phyloP scores from a whole-genome alignment of 179 eudicot genomes.

The Vitellaria paradoxa region DNA sequence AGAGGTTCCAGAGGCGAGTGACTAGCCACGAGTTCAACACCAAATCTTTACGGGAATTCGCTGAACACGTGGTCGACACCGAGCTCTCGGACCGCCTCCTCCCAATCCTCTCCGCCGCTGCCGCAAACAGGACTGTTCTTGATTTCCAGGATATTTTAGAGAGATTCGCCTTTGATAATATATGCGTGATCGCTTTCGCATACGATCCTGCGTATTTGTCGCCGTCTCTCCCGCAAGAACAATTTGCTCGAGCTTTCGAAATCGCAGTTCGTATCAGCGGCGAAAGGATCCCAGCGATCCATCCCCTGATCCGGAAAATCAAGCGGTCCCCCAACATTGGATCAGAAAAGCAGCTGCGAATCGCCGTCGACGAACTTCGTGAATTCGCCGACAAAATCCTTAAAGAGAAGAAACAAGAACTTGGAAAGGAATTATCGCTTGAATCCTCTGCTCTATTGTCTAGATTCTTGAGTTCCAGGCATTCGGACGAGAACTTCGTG shows the following conservation, averaged over 20 bases:
- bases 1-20: constrained; percentile 53
- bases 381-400: constrained; percentile 35
- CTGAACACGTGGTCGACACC: constrained; percentile 37
- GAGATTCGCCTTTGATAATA: constrained; percentile 56
- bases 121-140: constrained; percentile 29
- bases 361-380: constrained; percentile 25
- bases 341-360: constrained; percentile 39
- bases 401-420: constrained; percentile 28
- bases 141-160: constrained; percentile 60
- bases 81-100: constrained; percentile 41
- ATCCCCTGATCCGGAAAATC: constrained; percentile 45
- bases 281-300: constrained; percentile 27
- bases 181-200: constrained; percentile 51
- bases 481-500: constrained; percentile 43
- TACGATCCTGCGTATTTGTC: constrained; percentile 52
- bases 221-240: constrained; percentile 38
- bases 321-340: constrained; percentile 43
- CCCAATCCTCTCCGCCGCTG: constrained; percentile 40
- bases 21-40: constrained; percentile 53
- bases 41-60: constrained; percentile 37
- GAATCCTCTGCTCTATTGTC: constrained; percentile 40
- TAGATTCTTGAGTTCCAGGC: constrained; percentile 46
- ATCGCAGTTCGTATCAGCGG: constrained; percentile 28
- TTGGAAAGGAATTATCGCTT: constrained; percentile 4
- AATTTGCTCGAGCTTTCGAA: constrained; percentile 35